phyloP scores from a whole-genome alignment of 148 eudicot genomes.

The Rhododendron ovatum region DNA sequence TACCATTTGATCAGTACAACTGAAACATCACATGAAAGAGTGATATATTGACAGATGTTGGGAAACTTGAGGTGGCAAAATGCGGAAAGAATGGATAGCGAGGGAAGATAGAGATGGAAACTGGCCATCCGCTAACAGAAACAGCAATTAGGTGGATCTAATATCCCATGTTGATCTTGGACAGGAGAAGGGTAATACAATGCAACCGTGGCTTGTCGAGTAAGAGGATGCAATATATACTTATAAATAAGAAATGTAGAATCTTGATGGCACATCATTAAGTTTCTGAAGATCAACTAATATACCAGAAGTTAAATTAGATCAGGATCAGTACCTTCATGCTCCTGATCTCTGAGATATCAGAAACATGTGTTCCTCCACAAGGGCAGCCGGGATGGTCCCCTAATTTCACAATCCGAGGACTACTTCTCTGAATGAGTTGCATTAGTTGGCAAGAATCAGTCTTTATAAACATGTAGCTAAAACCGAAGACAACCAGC shows the following conservation, averaged over 20 bases:
- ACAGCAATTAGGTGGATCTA: background rate
- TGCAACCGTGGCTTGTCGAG: background rate
- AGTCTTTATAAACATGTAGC: background rate
- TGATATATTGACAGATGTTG: background rate
- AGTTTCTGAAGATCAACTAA: background rate
- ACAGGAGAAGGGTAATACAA: background rate
- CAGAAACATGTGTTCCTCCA: conserved; percentile 76
- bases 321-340: conserved; percentile 41
- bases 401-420: conserved; percentile 74
- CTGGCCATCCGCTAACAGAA: background rate
- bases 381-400: conserved; percentile 80
- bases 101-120: background rate
- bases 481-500: background rate
- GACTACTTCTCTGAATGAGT: conserved; percentile 57
- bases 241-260: background rate
- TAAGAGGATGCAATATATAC: background rate
- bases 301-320: background rate
- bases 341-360: conserved; percentile 56
- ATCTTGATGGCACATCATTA: background rate
- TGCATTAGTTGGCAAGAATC: background rate
- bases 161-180: background rate
- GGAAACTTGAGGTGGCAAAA: background rate
- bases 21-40: background rate
- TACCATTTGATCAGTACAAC: background rate
- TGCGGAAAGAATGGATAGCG: background rate